Conservation (phyloP, 192 early-diverging fungal genomes). For the Entomortierella chlamydospora region DNA sequence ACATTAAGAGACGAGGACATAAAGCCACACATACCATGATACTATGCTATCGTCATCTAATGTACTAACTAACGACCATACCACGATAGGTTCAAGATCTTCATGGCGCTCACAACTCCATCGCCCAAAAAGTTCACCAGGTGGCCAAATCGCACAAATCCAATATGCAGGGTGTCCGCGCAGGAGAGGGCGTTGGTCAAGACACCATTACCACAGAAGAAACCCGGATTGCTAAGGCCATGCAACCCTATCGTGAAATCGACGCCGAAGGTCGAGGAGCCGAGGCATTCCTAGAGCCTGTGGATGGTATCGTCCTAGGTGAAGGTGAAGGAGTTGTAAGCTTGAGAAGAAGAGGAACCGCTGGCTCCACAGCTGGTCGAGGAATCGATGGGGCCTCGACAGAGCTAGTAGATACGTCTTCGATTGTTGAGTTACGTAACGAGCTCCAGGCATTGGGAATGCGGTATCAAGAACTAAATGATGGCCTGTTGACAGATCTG, state of each 20-base stretch:
- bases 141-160: conserved; percentile 51
- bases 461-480: conserved; percentile 52
- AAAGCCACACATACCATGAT: neutral
- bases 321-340: conserved; percentile 22
- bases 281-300: conserved; percentile 22
- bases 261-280: conserved; percentile 33
- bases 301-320: conserved; percentile 1
- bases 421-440: conserved; percentile 41
- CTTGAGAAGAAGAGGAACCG: conserved; percentile 2
- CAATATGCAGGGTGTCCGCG: conserved; percentile 45
- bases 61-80: neutral
- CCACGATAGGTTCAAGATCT: conserved; percentile 37
- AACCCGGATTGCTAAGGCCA: conserved; percentile 9
- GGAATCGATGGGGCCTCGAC: neutral
- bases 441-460: conserved; percentile 38
- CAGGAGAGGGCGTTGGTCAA: conserved; percentile 39
- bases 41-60: neutral
- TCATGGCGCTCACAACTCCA: conserved; percentile 52
- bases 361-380: neutral
- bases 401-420: conserved; percentile 16
- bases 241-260: conserved; percentile 45
- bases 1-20: neutral
- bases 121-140: conserved; percentile 53
- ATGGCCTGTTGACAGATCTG: conserved; percentile 44
- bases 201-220: conserved; percentile 43